A percentile compares a stretch with the other conserved stretches of the same genome.
Conservation (phyloP, 805 yeast species). For the Kodamaea laetipori region DNA sequence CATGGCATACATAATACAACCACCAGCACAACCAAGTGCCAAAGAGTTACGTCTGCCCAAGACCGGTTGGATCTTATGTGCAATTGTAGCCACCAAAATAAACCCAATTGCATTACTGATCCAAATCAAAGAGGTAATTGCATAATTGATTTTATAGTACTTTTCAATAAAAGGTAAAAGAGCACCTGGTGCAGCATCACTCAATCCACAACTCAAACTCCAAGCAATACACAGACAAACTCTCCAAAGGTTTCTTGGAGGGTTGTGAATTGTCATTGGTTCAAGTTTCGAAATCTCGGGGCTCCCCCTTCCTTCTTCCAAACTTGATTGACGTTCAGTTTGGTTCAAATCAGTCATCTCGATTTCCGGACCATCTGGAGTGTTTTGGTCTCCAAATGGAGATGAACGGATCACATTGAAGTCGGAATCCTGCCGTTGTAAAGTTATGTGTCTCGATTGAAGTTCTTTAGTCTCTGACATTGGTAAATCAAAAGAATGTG, state of each 20-base stretch:
- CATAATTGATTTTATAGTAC: constrained; percentile 49
- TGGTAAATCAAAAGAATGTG: no score
- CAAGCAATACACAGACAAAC: constrained; percentile 43
- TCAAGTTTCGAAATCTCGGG: not conserved
- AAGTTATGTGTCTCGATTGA: constrained; percentile 2
- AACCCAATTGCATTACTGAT: constrained; percentile 59
- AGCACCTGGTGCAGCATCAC: constrained; percentile 64
- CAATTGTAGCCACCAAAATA: constrained; percentile 50
- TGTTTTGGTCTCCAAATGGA: not conserved
- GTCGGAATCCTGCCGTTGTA: constrained; percentile 4
- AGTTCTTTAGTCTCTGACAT: not conserved
- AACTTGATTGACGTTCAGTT: not conserved
- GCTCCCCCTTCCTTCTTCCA: constrained; percentile 3
- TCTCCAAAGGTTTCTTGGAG: constrained; percentile 47
- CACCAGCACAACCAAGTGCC: constrained; percentile 37
- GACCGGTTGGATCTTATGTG: constrained; percentile 44
- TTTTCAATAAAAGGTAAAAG: constrained; percentile 55
- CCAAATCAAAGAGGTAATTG: constrained; percentile 62
- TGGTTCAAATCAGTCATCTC: no score
- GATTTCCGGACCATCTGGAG: not conserved
- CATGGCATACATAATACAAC: constrained; percentile 45
- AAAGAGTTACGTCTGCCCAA: constrained; percentile 46
- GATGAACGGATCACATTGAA: not conserved
- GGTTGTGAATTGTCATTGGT: constrained; percentile 42
- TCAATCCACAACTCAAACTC: constrained; percentile 45